Base-by-base conservation (phyloP, 2,329 filamentous ascomycete genomes). In the Canariomyces notabilis region DNA sequence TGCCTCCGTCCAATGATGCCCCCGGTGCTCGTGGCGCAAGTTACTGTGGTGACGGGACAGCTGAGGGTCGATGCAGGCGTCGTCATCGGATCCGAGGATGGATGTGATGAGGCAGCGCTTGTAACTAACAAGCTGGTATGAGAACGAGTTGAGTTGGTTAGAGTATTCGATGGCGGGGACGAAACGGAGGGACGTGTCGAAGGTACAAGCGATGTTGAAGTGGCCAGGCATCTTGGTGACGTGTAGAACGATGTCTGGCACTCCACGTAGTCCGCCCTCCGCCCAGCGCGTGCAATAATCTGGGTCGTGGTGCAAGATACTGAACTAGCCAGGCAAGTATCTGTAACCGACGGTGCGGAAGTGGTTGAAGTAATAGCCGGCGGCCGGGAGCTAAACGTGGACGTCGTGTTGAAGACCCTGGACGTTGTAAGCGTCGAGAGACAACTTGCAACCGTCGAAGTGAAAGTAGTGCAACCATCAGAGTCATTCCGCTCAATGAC, bases 311-410 rank as follows among this genome's bases (percentile, higher is more conserved):
- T 33, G n/a, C 38, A 41, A 20, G 38, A 16, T 14, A 41, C 11
- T 21, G 38, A 41, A 12, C 23, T 41, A 4, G 26, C 38, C 29
- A 41, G 19, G 29, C 38, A 41, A 3, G 26, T 31, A 41, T 41
- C 23, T 4, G 32, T 12, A 18, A 5, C 19, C 3, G 26, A 8
- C 9, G 38, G 38, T 18, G 23, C n/a, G 4, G 38, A 29, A 18
- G 4, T 33, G 11, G 23, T 41, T 12, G 38, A 8, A 5, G 38
- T 33, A 14, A 41, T 15, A 19, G 20, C 33, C 9, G 16, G 11
- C 11, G 38, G 20, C 16, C 9, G 9, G 9, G 38, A 18, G 8
- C n/a, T 41, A 14, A 18, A 18, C 7, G 15, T 26, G 9, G 19
- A 5, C 15, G 23, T 16, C 3, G 7, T 8, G 4, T 31, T 15